Percentiles rank a stretch among this genome's conserved stretches.
These are phyloP conservation scores for Acer negundo DNA, from an alignment of 345 rosid genomes.

Conservation along the genomic window DNA sequence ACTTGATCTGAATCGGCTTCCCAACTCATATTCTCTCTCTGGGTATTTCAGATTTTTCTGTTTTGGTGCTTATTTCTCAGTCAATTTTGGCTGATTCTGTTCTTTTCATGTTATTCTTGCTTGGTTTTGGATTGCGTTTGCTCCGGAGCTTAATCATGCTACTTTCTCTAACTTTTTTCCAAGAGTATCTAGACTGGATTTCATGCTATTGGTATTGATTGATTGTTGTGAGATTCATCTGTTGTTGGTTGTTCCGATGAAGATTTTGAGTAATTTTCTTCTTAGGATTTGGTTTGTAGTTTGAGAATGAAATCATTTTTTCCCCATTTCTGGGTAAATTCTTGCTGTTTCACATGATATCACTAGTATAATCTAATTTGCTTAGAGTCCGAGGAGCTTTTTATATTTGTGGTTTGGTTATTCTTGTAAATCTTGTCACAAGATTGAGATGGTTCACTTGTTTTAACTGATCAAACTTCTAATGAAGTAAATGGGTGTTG, in stretches of 20 bases:
- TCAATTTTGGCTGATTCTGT: constrained; percentile 4
- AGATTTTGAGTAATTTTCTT: constrained; percentile 1
- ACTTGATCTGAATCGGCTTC: constrained; percentile 37
- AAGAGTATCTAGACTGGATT: not conserved
- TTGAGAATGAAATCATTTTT: not conserved
- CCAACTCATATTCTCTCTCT: constrained; percentile 16
- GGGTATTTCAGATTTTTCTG: constrained; percentile 31
- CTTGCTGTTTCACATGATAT: not conserved
- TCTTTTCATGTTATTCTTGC: not conserved
- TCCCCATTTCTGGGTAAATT: not conserved
- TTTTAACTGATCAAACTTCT: not conserved
- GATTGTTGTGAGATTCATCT: constrained; percentile 5
- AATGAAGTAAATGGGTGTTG: not conserved
- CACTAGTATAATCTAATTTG: not conserved
- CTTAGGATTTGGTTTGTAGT: constrained; percentile 6
- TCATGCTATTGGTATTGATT: constrained; percentile 6
- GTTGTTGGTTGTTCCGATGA: constrained; percentile 14
- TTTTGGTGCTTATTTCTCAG: constrained; percentile 7
- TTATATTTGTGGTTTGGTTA: not conserved
- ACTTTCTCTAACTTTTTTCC: not conserved
- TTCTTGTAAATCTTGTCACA: not conserved
- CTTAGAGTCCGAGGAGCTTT: not conserved
- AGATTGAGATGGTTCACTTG: not conserved
- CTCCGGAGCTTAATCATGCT: not conserved
- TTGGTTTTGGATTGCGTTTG: not conserved